A percentile compares a stretch with the other conserved stretches of the same genome.
These are phyloP conservation scores for Elsinoe perseae DNA, from an alignment of 2,329 filamentous ascomycete genomes.

Conservation along the genomic window DNA sequence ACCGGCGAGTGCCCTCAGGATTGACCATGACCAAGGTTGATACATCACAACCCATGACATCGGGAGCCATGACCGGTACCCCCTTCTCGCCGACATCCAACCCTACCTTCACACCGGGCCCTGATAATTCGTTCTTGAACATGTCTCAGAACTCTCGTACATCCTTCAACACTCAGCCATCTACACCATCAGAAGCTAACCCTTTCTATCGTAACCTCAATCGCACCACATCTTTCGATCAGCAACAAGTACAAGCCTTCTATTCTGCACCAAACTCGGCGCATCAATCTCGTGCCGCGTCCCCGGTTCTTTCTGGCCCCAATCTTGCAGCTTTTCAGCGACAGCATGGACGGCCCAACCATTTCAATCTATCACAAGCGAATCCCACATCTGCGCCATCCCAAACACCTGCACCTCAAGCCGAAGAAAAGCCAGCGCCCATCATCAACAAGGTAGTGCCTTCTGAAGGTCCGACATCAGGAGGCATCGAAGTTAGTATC, in stretches of 20 bases:
- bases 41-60: slow-evolving; percentile 35
- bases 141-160: slow-evolving; percentile 17
- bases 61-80: slow-evolving; percentile 24
- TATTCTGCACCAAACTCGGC: slow-evolving; percentile 65
- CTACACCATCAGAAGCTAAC: slow-evolving; percentile 60
- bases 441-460: slow-evolving; percentile 79
- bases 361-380: slow-evolving; percentile 15
- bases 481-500: slow-evolving; percentile 80
- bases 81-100: slow-evolving; percentile 35
- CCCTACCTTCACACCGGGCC: slow-evolving; percentile 27
- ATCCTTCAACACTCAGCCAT: slow-evolving; percentile 52
- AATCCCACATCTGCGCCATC: slow-evolving; percentile 6
- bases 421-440: slow-evolving; percentile 36
- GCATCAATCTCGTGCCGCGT: slow-evolving; percentile 70
- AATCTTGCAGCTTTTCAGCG: slow-evolving; percentile 30
- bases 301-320: slow-evolving; percentile 47
- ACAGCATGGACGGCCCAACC: slow-evolving; percentile 20
- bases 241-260: slow-evolving; percentile 50
- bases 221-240: slow-evolving; percentile 45
- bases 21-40: slow-evolving; percentile 79
- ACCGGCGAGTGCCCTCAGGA: slow-evolving; percentile 59
- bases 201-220: slow-evolving; percentile 37
- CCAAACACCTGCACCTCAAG: slow-evolving; percentile 11
- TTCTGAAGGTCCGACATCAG: slow-evolving; percentile 68
- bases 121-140: slow-evolving; percentile 17